These are phyloP conservation scores for Aspergillus neotritici DNA, from an alignment of 2,329 filamentous ascomycete genomes.

Conservation along the genomic window DNA sequence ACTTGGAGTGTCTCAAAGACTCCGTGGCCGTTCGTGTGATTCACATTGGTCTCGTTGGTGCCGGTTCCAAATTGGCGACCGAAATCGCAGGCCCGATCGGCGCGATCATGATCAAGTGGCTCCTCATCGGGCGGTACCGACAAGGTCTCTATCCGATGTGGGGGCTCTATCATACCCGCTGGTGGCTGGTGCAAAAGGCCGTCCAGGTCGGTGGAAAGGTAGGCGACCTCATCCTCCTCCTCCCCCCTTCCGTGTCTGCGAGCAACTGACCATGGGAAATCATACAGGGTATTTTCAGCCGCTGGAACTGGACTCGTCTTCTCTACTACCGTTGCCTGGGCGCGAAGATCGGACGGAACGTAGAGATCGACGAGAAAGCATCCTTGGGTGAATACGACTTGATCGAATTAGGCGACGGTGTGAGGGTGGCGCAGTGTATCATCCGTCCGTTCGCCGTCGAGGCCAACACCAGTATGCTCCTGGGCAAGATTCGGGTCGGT, in stretches of 20 bases:
- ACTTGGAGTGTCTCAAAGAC: slow-evolving; percentile 29
- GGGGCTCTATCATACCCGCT: slow-evolving; percentile 53
- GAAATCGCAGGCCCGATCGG: slow-evolving; percentile 41
- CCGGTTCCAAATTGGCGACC: slow-evolving; percentile 39
- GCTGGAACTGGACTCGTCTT: slow-evolving; percentile 32
- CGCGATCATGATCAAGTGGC: slow-evolving; percentile 51
- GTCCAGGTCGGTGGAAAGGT: slow-evolving; percentile 44
- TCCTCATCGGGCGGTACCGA: slow-evolving; percentile 49
- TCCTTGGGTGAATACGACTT: slow-evolving; percentile 54
- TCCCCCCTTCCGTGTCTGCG: too few relatives aligned
- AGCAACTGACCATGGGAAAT: too few relatives aligned
- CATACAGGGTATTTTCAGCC: too few relatives aligned
- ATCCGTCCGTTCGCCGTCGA: slow-evolving; percentile 52
- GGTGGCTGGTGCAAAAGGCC: slow-evolving; percentile 55
- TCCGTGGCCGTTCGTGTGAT: slow-evolving; percentile 43
- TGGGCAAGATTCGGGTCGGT: slow-evolving; percentile 49
- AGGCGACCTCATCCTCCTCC: slow-evolving; percentile 9
- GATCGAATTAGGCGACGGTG: slow-evolving; percentile 49
- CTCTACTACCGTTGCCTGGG: slow-evolving; percentile 51
- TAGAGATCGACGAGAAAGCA: slow-evolving; percentile 42
- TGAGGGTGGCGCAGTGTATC: slow-evolving; percentile 44
- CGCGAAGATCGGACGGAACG: slow-evolving; percentile 49
- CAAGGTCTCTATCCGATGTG: slow-evolving; percentile 57
- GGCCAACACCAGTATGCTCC: slow-evolving; percentile 54
- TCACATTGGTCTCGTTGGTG: slow-evolving; percentile 44